Base-by-base conservation (phyloP, 495 filamentous ascomycete species). In the Aspergillus ellipticus region DNA sequence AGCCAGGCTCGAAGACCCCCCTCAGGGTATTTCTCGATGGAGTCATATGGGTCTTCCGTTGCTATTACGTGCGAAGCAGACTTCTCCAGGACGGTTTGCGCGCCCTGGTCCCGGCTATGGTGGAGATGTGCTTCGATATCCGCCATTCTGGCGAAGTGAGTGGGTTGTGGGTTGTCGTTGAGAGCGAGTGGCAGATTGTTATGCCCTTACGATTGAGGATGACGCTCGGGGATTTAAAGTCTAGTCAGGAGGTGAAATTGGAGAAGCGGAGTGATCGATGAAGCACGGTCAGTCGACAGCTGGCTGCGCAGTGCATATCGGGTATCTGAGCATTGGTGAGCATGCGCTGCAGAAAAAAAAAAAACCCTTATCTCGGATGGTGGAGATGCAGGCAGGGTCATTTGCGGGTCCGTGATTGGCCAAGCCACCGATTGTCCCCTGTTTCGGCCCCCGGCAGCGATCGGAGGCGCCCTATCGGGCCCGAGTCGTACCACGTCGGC, bases 1-100 rank as follows among this genome's bases (percentile, higher is more conserved):
- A 83, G 70, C 85, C 87, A 90, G 19, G 87, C 86, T 58, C 82
- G 70, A 4, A 73, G 39, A 0, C 87, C 87, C 20, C 86, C 86
- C 66, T 90, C 88, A 0, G 87, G 87, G 54, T 82, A 86, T 10
- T 49, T 48, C 22, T 48, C 45, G 24, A 28, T 4, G 6, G 22
- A 24, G 22, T 48, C 13, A 17, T 29, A 15, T 3, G 13, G 45
- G 11, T 22, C 45, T 29, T 48, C 22, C 11, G 11, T 15, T 16
- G 0, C 24, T 29, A 48, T 16, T 13, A 17, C n/a, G 4, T 48
- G 45, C 3, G 45, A 48, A 6, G 24, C 22, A 4, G 11, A 13
- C 45, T 48, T 48, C 16, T 48, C 45, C 15, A 48, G 45, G n/a
- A 13, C 15, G n/a, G 10, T 3, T 28, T 48, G 22, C 8, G 22